Percentiles rank a stretch among this genome's conserved stretches.
Conservation (phyloP, 495 filamentous ascomycete species). For the Cercophora newfieldiana region DNA sequence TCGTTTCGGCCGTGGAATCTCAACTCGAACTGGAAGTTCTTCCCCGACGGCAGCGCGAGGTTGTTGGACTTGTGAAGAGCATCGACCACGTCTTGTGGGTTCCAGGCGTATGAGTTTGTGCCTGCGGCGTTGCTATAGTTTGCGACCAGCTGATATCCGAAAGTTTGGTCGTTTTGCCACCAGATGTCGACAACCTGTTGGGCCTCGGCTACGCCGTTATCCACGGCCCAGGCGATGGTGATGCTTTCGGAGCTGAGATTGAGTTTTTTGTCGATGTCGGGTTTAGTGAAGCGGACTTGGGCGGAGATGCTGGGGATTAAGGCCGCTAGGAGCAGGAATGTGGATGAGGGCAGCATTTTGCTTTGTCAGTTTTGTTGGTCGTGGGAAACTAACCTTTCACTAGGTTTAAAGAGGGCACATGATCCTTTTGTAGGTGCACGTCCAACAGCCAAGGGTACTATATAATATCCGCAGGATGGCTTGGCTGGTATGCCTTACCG, state of each 20-base stretch:
- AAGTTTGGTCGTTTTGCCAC: background rate
- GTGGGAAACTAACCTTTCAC: no score
- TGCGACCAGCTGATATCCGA: background rate
- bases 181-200: background rate
- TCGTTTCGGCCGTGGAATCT: background rate
- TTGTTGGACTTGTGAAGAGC: background rate
- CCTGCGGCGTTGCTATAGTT: background rate
- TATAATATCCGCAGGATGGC: no score
- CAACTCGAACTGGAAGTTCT: background rate
- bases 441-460: no score
- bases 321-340: no score
- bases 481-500: no score
- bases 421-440: no score
- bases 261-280: background rate
- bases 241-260: background rate
- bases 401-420: no score
- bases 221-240: background rate
- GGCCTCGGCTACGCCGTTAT: background rate
- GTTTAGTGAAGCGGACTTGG: background rate
- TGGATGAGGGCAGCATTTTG: no score
- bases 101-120: background rate
- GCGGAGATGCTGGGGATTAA: no score
- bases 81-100: background rate
- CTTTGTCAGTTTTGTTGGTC: no score
- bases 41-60: background rate